Conservation (phyloP, 495 filamentous ascomycete species). For the Hypoxylon fragiforme region DNA sequence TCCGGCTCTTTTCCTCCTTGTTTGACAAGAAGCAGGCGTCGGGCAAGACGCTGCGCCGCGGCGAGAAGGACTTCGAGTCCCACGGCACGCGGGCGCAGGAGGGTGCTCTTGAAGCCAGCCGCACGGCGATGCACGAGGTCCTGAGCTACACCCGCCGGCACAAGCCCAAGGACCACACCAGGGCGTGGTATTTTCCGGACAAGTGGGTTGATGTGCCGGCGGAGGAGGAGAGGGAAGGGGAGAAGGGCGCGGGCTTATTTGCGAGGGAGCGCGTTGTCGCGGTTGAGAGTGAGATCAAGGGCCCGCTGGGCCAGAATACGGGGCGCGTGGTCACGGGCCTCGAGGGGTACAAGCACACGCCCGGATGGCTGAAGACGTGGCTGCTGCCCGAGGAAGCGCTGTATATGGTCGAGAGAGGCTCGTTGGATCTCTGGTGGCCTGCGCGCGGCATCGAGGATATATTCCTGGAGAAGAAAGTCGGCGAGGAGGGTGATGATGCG, state of each 20-base stretch:
- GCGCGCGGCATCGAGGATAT: conserved; percentile 44
- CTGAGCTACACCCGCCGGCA: conserved; percentile 73
- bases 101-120: conserved; percentile 72
- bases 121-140: conserved; percentile 89
- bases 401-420: conserved; percentile 84
- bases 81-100: conserved; percentile 84
- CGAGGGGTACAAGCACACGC: conserved; percentile 41
- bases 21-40: conserved; percentile 49
- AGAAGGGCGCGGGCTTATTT: conserved; percentile 43
- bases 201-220: conserved; percentile 42
- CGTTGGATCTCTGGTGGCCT: conserved; percentile 83
- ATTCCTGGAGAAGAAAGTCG: conserved; percentile 36
- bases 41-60: conserved; percentile 54
- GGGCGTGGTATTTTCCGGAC: conserved; percentile 61
- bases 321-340: conserved; percentile 49
- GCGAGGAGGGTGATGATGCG: conserved; percentile 24
- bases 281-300: conserved; percentile 50
- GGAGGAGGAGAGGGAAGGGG: conserved; percentile 26
- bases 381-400: conserved; percentile 90
- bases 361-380: conserved; percentile 66
- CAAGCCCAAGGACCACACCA: conserved; percentile 52
- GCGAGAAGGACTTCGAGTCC: conserved; percentile 95
- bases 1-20: conserved; percentile 69
- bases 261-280: conserved; percentile 53
- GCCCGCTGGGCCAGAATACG: conserved; percentile 44